Evolutionary conservation across 106 monocot species (phyloP).

Genomic region (Acorus gramineus): DNA sequence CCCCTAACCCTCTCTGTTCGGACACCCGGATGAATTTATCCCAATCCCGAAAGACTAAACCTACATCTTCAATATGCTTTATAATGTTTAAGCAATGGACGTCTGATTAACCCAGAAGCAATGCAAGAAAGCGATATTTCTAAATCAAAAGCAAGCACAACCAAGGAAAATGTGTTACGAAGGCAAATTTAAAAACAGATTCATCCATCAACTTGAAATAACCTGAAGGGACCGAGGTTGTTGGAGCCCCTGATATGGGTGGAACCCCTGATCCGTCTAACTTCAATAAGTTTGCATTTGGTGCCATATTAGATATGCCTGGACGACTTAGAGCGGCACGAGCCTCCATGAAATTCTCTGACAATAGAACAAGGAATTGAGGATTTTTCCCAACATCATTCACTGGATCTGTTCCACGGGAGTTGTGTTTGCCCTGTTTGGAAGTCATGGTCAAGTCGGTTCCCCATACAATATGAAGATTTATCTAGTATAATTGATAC

Average conservation of each 20-base stretch:
- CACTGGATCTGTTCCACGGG: slow-evolving; percentile 53
- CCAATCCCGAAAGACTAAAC: too few relatives aligned
- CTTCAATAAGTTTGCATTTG: slow-evolving; percentile 44
- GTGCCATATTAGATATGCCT: slow-evolving; percentile 21
- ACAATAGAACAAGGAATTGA: slow-evolving; percentile 68
- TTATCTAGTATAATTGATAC: too few relatives aligned
- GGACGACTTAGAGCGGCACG: slow-evolving; percentile 62
- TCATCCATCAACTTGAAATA: background rate
- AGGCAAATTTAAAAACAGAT: slow-evolving; percentile 3
- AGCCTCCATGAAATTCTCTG: slow-evolving; percentile 87
- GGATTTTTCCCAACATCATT: slow-evolving; percentile 62
- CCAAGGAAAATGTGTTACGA: background rate
- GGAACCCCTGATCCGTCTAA: slow-evolving; percentile 38
- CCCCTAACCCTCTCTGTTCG: too few relatives aligned
- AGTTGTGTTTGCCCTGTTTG: slow-evolving; percentile 60
- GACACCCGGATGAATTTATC: too few relatives aligned
- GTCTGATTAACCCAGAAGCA: too few relatives aligned
- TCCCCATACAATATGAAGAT: too few relatives aligned
- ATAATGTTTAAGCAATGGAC: too few relatives aligned
- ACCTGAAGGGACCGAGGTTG: slow-evolving; percentile 52
- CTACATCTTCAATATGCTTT: too few relatives aligned
- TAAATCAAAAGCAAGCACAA: too few relatives aligned
- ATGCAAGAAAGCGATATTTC: too few relatives aligned
- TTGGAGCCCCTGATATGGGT: slow-evolving; percentile 28
- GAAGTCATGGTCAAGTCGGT: too few relatives aligned